Base-by-base conservation (phyloP, 495 filamentous ascomycete genomes). In the Geoglossum glabrum region DNA sequence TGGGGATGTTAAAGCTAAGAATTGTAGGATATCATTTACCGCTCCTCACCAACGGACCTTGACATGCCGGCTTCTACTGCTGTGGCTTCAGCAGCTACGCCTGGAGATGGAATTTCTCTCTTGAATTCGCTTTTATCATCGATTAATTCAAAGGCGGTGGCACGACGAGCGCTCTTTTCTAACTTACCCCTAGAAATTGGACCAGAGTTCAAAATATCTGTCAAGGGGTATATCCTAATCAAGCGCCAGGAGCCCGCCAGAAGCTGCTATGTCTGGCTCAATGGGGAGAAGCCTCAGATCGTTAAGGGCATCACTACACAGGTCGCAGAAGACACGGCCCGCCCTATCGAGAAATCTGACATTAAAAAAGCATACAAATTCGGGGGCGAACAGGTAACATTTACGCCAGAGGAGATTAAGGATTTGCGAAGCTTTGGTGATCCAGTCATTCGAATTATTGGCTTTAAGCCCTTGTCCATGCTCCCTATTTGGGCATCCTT, bases 351-450 rank as follows among this genome's bases (percentile, higher is more conserved):
- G 57, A 90, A 90, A 63, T 67, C 68, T 9, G 87, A 95, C 59
- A 78, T 95, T 36, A 81, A 83, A 56, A 96, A 94, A 64, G 93
- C 90, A 0, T 99, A 90, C 72, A 95, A 90, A 63, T 97, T 95
- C 62, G 93, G 90, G 31, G 88, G 86, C 21, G 87, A 95, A 61
- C 85, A 89, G 55, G 79, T 99, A 46, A 71, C 82, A 21, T 99
- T 99, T 69, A 83, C 80, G 1, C 73, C 78, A 1, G 89, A 95
- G 33, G 92, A 97, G 66, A 76, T 85, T 58, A 81, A 82, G 59
- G 70, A 74, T 17, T 72, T 99, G 59, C 79, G 83, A 43, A 69
- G 86, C 59, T 90, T 95, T 64, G 87, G 87, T 15, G 76, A 85
- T 23, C 85, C 89, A 3, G 75, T 83, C 31, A 83, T 99, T 59